Conservation (phyloP, 2,329 filamentous ascomycete species). For the Samsoniella hepiali region DNA sequence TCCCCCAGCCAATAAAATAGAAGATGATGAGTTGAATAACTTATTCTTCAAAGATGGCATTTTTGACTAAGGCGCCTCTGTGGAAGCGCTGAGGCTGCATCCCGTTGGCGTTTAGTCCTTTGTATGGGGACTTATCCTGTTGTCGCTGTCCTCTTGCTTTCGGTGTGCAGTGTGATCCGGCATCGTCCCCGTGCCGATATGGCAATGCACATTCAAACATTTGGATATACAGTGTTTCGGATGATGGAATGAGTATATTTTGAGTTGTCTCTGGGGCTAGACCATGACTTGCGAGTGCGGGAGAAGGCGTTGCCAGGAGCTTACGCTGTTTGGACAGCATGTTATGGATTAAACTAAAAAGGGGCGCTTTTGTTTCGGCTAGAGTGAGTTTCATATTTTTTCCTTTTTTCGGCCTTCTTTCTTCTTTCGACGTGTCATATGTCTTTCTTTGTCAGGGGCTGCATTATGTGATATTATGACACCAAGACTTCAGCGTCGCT, state of each 20-base stretch:
- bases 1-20: background rate
- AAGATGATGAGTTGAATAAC: background rate
- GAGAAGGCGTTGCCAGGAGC: background rate
- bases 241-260: slow-evolving; percentile 1
- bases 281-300: background rate
- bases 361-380: slow-evolving; percentile 7
- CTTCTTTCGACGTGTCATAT: background rate
- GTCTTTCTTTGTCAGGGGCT: background rate
- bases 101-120: background rate
- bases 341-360: slow-evolving; percentile 2
- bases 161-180: background rate
- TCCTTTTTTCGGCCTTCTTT: background rate
- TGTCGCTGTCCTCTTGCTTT: background rate
- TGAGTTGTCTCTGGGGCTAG: background rate
- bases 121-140: background rate
- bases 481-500: background rate
- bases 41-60: background rate
- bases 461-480: background rate
- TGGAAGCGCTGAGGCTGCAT: background rate
- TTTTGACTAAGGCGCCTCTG: background rate
- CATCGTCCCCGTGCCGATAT: background rate
- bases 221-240: too few species aligned
- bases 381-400: background rate
- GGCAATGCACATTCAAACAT: too few species aligned
- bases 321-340: slow-evolving; percentile 4